Evolutionary conservation across 768 basidiomycete genomes (phyloP).

Genomic region (Dendrothele bispora): DNA sequence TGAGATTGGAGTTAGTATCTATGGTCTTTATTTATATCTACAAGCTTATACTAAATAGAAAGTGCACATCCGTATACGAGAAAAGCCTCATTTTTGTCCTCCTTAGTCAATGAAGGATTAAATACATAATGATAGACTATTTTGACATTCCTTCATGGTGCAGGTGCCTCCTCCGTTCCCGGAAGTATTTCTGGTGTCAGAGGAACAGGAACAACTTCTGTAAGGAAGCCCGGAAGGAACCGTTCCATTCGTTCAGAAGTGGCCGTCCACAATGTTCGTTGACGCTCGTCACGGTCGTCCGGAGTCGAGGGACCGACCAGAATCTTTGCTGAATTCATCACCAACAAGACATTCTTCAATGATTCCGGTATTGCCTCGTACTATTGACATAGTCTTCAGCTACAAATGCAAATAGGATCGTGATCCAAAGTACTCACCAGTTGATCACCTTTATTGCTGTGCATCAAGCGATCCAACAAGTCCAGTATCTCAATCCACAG

Average conservation of each 20-base stretch:
- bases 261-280: constrained; percentile 76
- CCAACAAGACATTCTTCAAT: constrained; percentile 92
- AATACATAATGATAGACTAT: too few species aligned
- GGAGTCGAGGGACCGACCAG: constrained; percentile 64
- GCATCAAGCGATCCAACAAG: constrained; percentile 86
- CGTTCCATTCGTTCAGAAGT: constrained; percentile 87
- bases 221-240: constrained; percentile 89
- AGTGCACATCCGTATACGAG: too few species aligned
- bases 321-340: constrained; percentile 89
- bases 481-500: constrained; percentile 92
- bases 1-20: not conserved
- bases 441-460: constrained; percentile 80
- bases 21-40: not conserved
- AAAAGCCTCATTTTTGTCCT: too few species aligned
- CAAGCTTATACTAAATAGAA: too few species aligned
- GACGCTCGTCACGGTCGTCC: constrained; percentile 55
- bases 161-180: not conserved
- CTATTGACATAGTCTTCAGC: constrained; percentile 36
- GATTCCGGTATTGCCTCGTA: constrained; percentile 96
- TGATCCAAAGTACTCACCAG: constrained; percentile 54
- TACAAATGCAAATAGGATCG: not conserved
- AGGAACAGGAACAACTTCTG: constrained; percentile 55
- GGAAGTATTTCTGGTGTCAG: constrained; percentile 21
- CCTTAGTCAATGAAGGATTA: too few species aligned
- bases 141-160: not conserved